Base-by-base conservation (phyloP, 768 basidiomycete species). In the Dioszegia aurantiaca region DNA sequence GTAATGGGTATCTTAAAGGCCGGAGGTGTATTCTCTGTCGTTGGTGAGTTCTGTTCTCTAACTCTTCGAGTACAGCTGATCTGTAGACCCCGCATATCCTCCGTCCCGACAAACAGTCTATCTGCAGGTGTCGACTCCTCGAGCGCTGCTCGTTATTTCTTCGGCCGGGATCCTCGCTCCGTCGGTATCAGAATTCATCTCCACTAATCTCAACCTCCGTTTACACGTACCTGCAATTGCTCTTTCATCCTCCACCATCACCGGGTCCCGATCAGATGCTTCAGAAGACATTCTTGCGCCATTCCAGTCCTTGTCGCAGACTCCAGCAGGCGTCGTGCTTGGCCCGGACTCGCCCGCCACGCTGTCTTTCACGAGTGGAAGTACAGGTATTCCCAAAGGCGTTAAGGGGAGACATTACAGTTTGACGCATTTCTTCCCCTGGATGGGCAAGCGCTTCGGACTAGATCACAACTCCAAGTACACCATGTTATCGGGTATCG, bases 401-500 rank as follows among this genome's bases (percentile, higher is more conserved):
- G 94, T 99, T 19, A 84, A 83, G 60, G 95, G 95, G 0, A 80
- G 95, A 43, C 95, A 99, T 75, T 98, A 88, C 78, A 90, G 88
- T 64, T 79, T 99, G 64, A 99, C 95, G 0, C 95, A 98, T 75
- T 99, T 98, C 82, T 98, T 98, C 84, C 93, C 93, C 1, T 99
- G 95, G 95, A 98, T 99, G 95, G 87, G 87, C 21, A 79, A 90
- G 72, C 79, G 85, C 28, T 99, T 98, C 73, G 85, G 83, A 1
- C 78, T 99, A 46, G 79, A 81, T 36, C 80, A 85, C 58, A 77
- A 81, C 28, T 90, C 88, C 61, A 89, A 85, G 77, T 99, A 95
- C 71, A 98, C 95, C 0, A 98, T 99, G 95, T 83, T 99, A 28
- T 93, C 90, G 67, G 95, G 95, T 19, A 99, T 99, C 55, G 95